A percentile compares a stretch with the other conserved stretches of the same genome.
Evolutionary conservation across 2,329 filamentous ascomycete genomes (phyloP).

Genomic region (Geosmithia flava): DNA sequence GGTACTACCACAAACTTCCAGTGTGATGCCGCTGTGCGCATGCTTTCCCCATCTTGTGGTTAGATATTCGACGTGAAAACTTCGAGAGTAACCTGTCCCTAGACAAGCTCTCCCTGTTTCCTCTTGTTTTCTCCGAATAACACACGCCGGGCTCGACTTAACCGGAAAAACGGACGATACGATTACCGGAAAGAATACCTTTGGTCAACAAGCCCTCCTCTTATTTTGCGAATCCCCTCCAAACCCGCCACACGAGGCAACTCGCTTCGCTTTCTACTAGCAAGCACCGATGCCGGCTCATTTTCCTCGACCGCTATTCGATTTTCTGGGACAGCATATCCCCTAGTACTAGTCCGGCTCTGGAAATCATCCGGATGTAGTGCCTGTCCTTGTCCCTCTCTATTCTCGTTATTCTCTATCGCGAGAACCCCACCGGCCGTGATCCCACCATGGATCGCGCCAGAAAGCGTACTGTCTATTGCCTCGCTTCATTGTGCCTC

Average conservation of each 20-base stretch:
- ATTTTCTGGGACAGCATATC: constrained; percentile 22
- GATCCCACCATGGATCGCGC: constrained; percentile 48
- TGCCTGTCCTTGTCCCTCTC: constrained; percentile 12
- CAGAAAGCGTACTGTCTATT: constrained; percentile 39
- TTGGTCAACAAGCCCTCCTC: background rate
- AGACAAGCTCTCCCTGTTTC: background rate
- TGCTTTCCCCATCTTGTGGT: background rate
- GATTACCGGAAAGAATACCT: background rate
- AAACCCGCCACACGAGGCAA: background rate
- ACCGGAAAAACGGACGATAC: background rate
- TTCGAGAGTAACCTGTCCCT: background rate
- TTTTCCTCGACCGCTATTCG: constrained; percentile 18
- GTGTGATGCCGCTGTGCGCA: background rate
- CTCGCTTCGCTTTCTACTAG: background rate
- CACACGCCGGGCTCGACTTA: no score
- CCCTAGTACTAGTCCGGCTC: constrained; percentile 25
- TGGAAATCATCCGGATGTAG: constrained; percentile 32
- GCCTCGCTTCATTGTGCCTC: constrained; percentile 1
- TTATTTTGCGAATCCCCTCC: background rate
- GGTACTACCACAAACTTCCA: background rate
- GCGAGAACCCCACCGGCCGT: constrained; percentile 13
- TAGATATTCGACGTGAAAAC: background rate
- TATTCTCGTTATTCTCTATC: constrained; percentile 13
- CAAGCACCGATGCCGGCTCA: constrained; percentile 25
- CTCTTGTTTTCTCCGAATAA: no score